Evolutionary conservation across 2,329 filamentous ascomycete genomes (phyloP), one percentile per base, ranked within the genome.

Genomic region (Talaromyces sp.): DNA sequence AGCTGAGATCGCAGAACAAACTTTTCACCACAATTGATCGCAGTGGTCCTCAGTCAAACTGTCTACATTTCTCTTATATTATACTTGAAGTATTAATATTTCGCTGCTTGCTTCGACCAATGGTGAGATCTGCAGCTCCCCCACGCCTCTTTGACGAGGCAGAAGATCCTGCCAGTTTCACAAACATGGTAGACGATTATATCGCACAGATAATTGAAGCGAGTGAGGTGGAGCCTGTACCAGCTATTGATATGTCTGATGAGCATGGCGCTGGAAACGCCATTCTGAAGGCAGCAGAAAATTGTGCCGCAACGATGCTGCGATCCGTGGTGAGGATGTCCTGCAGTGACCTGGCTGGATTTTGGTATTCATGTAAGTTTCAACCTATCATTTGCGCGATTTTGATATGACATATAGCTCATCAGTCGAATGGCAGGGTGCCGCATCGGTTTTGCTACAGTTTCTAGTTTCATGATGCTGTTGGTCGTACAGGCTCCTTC

Each of bases 41-140:
- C 19, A 49, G 43, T 43, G 29, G 36, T 51, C 41, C 49, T 22
- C 53, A 47, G 47, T 52, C 33, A 4, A 48, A 32, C 19, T 35
- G 54, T 29, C 53, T 69, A 5, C 66, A 66, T 4, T 64, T 68
- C 46, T 54, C 59, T 2, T 67, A 69, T 40, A 49, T 66, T 6
- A 56, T 60, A 2, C 52, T 65, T 13, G 60, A 64, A 45, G 40
- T 67, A 8, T 62, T 64, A 16, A 55, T 67, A 6, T 67, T 64
- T 43, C 60, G 65, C 33, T 61, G 63, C 1, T 43, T 67, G n/a
- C 54, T 68, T 32, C 59, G 61, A 37, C 60, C 58, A 9, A 49
- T 60, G 30, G 57, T 56, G 30, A 57, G 49, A 20, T 55, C 52
- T 2, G 49, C 49, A 33, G 51, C 57, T 8, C 55, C 57, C 4